phyloP scores from a whole-genome alignment of 106 monocot genomes.

The Agapanthus africanus region DNA sequence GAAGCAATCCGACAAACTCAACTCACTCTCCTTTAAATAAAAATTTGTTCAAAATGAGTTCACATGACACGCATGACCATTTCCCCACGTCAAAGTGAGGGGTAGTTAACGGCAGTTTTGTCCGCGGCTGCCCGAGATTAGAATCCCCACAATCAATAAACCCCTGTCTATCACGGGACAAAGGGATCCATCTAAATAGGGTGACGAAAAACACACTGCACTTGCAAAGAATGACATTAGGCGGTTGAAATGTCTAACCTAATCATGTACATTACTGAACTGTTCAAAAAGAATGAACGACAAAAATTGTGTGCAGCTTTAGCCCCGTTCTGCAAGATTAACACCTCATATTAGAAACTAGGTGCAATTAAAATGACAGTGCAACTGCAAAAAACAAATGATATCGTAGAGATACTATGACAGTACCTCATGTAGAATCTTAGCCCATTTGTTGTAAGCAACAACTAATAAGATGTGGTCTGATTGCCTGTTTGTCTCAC shows the following conservation, averaged over 20 bases:
- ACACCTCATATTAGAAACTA: conserved; percentile 1
- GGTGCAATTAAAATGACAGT: neutral
- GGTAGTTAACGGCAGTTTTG: too few relatives aligned
- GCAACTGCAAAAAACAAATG: neutral
- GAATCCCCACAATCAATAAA: too few relatives aligned
- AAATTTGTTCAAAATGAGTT: too few relatives aligned
- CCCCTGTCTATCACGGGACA: too few relatives aligned
- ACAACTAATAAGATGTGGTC: conserved; percentile 81
- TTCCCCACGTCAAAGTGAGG: too few relatives aligned
- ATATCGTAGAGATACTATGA: neutral
- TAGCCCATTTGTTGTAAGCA: conserved; percentile 82
- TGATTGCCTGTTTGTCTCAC: conserved; percentile 48
- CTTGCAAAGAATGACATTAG: neutral
- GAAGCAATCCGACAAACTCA: too few relatives aligned
- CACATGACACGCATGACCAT: too few relatives aligned
- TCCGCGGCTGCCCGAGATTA: too few relatives aligned
- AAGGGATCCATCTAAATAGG: too few relatives aligned
- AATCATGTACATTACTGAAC: conserved; percentile 90
- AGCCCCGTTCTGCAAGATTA: conserved; percentile 67
- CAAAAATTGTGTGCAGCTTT: conserved; percentile 89
- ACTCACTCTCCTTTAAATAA: too few relatives aligned
- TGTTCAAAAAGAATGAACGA: conserved; percentile 68
- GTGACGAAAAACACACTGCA: too few relatives aligned
- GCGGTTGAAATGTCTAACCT: conserved; percentile 39
- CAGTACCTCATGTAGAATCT: conserved; percentile 60